Percentiles rank a stretch among this genome's conserved stretches.
These are phyloP conservation scores for Sporothrix pseudoabietina DNA, from an alignment of 2,329 filamentous ascomycete species.

Conservation along the genomic window DNA sequence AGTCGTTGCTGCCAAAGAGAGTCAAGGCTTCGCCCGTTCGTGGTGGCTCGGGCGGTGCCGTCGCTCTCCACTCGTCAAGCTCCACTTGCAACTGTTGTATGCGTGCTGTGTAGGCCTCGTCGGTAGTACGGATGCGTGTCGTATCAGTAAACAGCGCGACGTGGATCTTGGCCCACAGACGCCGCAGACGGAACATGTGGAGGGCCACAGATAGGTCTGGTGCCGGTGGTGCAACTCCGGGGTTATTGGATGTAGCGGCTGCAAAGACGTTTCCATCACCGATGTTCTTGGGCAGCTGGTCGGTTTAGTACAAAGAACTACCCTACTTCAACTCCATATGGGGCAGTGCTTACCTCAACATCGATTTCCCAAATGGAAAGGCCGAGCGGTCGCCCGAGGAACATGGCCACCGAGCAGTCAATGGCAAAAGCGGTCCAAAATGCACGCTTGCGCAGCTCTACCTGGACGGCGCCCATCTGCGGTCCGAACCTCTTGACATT, in stretches of 20 bases:
- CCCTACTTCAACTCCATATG: too few relatives aligned
- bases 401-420: slow-evolving; percentile 15
- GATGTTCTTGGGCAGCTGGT: background rate
- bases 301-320: too few relatives aligned
- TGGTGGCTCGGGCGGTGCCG: background rate
- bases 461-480: background rate
- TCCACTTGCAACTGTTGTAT: background rate
- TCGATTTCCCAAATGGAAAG: background rate
- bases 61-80: background rate
- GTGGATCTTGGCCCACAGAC: background rate
- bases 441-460: background rate
- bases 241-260: background rate
- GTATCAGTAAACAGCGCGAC: background rate
- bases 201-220: background rate
- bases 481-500: background rate
- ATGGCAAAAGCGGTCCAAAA: slow-evolving; percentile 15
- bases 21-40: slow-evolving; percentile 31
- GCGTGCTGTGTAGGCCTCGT: background rate
- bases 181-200: background rate
- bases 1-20: slow-evolving; percentile 43
- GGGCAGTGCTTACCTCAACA: background rate
- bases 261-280: slow-evolving; percentile 15
- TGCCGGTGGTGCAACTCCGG: background rate
- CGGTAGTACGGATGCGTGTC: background rate
- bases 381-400: background rate